Evolutionary conservation across 257 asterid species (phyloP).

Genomic region (Petunia axillaris): DNA sequence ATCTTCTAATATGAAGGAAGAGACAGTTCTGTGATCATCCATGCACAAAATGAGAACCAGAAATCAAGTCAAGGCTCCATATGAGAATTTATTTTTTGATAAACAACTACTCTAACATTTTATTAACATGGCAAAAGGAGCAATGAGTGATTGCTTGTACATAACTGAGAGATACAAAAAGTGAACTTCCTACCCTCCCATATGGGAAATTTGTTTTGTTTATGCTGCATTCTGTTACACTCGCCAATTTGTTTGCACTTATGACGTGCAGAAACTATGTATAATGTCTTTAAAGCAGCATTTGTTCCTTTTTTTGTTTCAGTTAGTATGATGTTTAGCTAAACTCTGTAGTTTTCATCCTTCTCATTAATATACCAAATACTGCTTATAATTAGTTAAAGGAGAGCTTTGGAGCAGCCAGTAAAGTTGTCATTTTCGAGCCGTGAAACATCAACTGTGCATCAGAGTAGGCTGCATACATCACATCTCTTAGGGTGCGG

Average conservation of each 20-base stretch:
- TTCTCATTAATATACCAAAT: background rate
- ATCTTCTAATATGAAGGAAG: conserved; percentile 35
- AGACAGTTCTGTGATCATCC: conserved; percentile 17
- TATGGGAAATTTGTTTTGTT: background rate
- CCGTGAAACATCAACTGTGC: no score
- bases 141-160: background rate
- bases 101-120: background rate
- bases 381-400: background rate
- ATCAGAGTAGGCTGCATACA: no score
- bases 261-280: background rate
- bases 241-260: conserved; percentile 19
- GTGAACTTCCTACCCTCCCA: background rate
- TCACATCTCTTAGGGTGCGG: no score
- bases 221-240: conserved; percentile 16
- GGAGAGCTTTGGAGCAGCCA: no score
- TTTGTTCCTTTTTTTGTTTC: background rate
- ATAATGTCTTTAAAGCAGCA: background rate
- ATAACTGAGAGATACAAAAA: background rate
- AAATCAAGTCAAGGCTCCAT: background rate
- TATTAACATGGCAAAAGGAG: background rate
- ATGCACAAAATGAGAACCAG: conserved; percentile 12
- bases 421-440: no score
- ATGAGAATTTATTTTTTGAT: background rate
- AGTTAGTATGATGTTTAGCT: background rate
- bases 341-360: background rate